Base-by-base conservation (phyloP, 192 early-diverging fungal genomes). In the Spizellomyces sp. region DNA sequence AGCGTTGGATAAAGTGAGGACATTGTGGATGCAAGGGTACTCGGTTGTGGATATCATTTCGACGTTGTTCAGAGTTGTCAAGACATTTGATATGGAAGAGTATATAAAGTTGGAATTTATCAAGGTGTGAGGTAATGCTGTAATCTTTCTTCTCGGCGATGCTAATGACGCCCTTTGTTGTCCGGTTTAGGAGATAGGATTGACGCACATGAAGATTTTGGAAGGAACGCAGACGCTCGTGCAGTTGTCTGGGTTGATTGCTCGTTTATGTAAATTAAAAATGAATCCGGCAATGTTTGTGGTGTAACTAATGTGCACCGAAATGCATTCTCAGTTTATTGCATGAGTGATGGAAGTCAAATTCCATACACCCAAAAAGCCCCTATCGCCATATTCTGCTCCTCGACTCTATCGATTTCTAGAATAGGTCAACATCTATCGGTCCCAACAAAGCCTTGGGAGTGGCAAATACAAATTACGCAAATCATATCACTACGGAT, bases 61-160 rank as follows among this genome's bases (percentile, higher is more conserved):
- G 5, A 93, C 96, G 1, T 60, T 98, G 50, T 96, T 98, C 78
- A 87, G 92, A 60, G 97, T 99, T 5, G 88, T 92, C 21, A 99
- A 96, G 73, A 79, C 80, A 36, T 82, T 84, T 19, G 88, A 86
- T 5, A 83, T 97, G 81, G 84, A 84, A 47, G 97, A 98, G 74
- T 87, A 88, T 58, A 69, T 87, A 58, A 94, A 92, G 79, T 82
- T 98, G 72, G 90, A 92, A 64, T 96, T 88, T 82, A 88, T 96
- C 54, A 90, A 89, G 84, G 90, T 90, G 77, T 72, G 15, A 59
- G 41, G 70, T 27, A 9, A 9, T 1, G 5, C 54, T 22, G 54
- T 47, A 1, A 45, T 47, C 9, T 9, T 15, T 79, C 47, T 52
- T 44, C 45, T 43, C 45, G 1, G 58, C 54, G 19, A 59, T 43